phyloP scores from a whole-genome alignment of 495 filamentous ascomycete genomes.

The Neurospora sp. region DNA sequence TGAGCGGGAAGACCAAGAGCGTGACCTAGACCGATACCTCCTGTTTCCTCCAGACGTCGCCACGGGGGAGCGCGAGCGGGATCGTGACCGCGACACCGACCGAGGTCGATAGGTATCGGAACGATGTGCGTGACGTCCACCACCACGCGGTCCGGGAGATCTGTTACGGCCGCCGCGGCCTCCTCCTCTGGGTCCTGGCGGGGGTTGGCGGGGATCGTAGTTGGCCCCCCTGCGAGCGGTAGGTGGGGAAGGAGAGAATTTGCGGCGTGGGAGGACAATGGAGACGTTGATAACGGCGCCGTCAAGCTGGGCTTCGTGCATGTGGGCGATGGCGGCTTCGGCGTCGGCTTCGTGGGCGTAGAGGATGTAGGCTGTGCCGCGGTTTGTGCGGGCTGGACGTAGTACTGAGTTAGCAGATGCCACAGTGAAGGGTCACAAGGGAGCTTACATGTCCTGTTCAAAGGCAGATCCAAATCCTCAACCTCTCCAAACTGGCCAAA shows the following conservation, averaged over 20 bases:
- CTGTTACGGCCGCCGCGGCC: slow-evolving; percentile 20
- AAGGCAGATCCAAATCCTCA: slow-evolving; percentile 73
- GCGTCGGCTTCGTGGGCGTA: slow-evolving; percentile 70
- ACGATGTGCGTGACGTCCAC: slow-evolving; percentile 32
- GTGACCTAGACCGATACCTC: slow-evolving; percentile 33
- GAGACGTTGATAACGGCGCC: slow-evolving; percentile 82
- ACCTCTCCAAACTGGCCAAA: slow-evolving; percentile 86
- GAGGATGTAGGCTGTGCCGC: slow-evolving; percentile 89
- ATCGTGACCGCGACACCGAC: slow-evolving; percentile 38
- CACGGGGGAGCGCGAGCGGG: slow-evolving; percentile 25
- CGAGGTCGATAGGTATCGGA: slow-evolving; percentile 44
- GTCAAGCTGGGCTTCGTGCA: slow-evolving; percentile 97
- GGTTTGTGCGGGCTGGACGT: slow-evolving; percentile 68
- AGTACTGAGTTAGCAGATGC: slow-evolving; percentile 8
- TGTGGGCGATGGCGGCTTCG: slow-evolving; percentile 83
- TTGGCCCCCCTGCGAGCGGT: slow-evolving; percentile 38
- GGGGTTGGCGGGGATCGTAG: slow-evolving; percentile 34
- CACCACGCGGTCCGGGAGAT: slow-evolving; percentile 10
- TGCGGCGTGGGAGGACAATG: slow-evolving; percentile 79
- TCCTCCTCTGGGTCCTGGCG: slow-evolving; percentile 26
- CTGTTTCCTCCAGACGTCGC: slow-evolving; percentile 25
- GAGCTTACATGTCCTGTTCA: slow-evolving; percentile 71
- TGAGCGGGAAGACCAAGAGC: slow-evolving; percentile 37
- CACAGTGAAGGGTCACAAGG: too few species aligned
- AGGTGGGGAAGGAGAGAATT: slow-evolving; percentile 43